Conservation (phyloP, 805 yeast genomes). For the Hanseniaspora osmophila region DNA sequence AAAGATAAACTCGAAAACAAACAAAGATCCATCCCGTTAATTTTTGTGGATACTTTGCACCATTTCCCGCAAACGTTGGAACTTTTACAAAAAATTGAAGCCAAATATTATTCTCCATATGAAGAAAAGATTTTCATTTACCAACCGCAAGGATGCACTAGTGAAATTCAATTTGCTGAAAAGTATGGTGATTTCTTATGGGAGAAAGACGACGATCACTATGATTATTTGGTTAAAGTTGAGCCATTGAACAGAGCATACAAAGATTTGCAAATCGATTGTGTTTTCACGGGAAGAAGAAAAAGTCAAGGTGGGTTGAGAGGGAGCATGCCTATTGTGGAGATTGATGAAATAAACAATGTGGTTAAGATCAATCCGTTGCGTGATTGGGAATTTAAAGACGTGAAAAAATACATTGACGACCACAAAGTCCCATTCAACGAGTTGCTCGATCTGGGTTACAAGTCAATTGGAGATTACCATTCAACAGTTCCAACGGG, state of each 20-base stretch:
- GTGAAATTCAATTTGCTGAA: constrained; percentile 48
- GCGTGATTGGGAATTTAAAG: constrained; percentile 64
- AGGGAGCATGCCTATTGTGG: constrained; percentile 55
- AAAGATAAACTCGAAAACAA: constrained; percentile 6
- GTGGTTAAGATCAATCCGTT: constrained; percentile 81
- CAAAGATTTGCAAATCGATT: constrained; percentile 53
- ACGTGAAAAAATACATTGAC: constrained; percentile 58
- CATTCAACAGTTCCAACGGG: constrained; percentile 82
- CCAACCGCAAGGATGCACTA: constrained; percentile 43
- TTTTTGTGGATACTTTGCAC: constrained; percentile 80
- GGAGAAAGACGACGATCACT: constrained; percentile 67
- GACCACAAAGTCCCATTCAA: constrained; percentile 71
- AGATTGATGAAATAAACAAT: constrained; percentile 54
- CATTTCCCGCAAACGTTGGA: constrained; percentile 91
- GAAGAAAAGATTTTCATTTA: constrained; percentile 40
- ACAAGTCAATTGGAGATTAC: constrained; percentile 88
- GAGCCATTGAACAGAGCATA: constrained; percentile 88
- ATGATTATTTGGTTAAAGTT: constrained; percentile 80
- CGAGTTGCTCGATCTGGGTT: constrained; percentile 69
- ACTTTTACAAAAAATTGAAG: constrained; percentile 44
- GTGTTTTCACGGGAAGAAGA: constrained; percentile 86
- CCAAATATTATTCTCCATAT: constrained; percentile 30
- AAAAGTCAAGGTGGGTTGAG: constrained; percentile 82
- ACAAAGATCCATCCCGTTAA: constrained; percentile 44
- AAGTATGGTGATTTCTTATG: constrained; percentile 68